Percentiles rank a stretch among this genome's conserved stretches.
Conservation (phyloP, 23 red algal species). For the Gracilaria gracilis region DNA sequence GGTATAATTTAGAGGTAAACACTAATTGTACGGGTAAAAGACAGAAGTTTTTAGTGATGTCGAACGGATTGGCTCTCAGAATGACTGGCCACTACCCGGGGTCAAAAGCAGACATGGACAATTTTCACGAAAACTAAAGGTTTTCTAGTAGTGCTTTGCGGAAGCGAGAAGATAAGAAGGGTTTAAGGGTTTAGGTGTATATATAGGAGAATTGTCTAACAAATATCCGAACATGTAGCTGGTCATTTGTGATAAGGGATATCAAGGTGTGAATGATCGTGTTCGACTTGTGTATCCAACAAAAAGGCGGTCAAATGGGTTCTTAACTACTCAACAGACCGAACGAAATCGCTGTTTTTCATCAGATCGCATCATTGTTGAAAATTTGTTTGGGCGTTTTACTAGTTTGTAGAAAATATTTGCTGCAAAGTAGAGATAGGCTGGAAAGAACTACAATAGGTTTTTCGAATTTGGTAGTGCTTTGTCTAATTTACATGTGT, state of each 20-base stretch:
- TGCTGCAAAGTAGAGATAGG: constrained; percentile 1
- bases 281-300: not conserved
- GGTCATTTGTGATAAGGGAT: constrained; percentile 23
- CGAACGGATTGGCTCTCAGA: not conserved
- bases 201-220: not conserved
- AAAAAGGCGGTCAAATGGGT: not conserved
- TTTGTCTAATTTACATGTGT: not conserved
- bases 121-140: constrained; percentile 19
- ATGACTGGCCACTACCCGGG: not conserved
- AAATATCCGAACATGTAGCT: not conserved
- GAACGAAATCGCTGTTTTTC: not conserved
- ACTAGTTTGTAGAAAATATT: not conserved
- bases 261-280: constrained; percentile 23
- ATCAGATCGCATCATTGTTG: constrained; percentile 39
- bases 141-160: not conserved
- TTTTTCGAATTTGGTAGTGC: not conserved
- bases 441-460: constrained; percentile 16
- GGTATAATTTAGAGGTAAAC: constrained; percentile 11
- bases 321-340: not conserved
- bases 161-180: not conserved
- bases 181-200: too few relatives aligned
- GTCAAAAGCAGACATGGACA: constrained; percentile 18
- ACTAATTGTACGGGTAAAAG: constrained; percentile 18
- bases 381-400: constrained; percentile 43
- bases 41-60: constrained; percentile 16